phyloP scores from a whole-genome alignment of 2,329 filamentous ascomycete species.

The Ophiocordyceps camponoti-floridani region DNA sequence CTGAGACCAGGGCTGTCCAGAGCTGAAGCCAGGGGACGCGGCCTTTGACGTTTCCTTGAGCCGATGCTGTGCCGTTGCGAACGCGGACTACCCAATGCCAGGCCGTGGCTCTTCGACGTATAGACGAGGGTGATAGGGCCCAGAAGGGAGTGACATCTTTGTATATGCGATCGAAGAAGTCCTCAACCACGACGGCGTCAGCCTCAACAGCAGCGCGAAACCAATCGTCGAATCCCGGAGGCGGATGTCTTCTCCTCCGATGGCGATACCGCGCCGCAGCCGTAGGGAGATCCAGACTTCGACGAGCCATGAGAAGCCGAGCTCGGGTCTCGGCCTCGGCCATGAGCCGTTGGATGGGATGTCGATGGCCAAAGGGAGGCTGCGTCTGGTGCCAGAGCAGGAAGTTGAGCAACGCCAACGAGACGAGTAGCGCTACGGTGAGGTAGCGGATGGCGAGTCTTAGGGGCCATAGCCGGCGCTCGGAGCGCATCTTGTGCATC shows the following conservation, averaged over 20 bases:
- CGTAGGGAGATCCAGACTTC: conserved; percentile 28
- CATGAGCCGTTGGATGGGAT: conserved; percentile 35
- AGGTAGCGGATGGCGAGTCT: conserved; percentile 13
- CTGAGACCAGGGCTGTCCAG: conserved; percentile 29
- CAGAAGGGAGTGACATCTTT: conserved; percentile 44
- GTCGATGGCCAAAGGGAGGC: conserved; percentile 9
- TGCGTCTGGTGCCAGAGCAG: conserved; percentile 12
- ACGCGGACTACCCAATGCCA: conserved; percentile 29
- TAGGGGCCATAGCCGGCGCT: conserved; percentile 7
- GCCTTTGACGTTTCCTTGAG: conserved; percentile 19
- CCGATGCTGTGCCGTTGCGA: conserved; percentile 22
- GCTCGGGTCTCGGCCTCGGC: conserved; percentile 24
- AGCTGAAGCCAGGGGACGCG: conserved; percentile 27
- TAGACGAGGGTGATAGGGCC: conserved; percentile 27
- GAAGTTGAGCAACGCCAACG: conserved; percentile 11
- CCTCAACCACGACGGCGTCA: conserved; percentile 39
- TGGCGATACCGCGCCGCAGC: conserved; percentile 37
- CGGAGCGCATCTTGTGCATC: neutral
- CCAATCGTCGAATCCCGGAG: conserved; percentile 46
- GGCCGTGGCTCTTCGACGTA: conserved; percentile 19
- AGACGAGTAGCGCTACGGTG: conserved; percentile 7
- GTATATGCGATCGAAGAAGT: conserved; percentile 48
- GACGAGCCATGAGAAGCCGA: conserved; percentile 20
- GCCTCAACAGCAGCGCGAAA: conserved; percentile 31
- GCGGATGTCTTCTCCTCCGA: conserved; percentile 39